Percentiles rank a stretch among this genome's conserved stretches.
These are phyloP conservation scores for Sporothrix brunneoviolacea DNA, from an alignment of 2,329 filamentous ascomycete species.

Conservation along the genomic window DNA sequence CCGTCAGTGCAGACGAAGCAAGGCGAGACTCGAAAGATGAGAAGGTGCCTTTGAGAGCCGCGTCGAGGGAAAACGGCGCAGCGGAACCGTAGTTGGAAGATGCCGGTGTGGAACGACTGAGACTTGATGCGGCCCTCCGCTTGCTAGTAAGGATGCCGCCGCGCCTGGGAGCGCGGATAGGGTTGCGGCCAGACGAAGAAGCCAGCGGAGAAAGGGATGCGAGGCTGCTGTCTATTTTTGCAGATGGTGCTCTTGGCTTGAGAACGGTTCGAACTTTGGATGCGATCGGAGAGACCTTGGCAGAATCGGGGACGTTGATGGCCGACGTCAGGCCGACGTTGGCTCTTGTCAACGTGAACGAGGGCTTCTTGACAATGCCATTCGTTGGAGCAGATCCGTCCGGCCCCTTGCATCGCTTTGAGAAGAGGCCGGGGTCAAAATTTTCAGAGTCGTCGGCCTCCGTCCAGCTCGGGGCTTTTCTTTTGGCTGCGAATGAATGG, in stretches of 20 bases:
- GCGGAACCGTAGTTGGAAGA: conserved; percentile 44
- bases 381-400: conserved; percentile 34
- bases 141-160: conserved; percentile 57
- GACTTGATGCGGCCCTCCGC: conserved; percentile 41
- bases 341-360: conserved; percentile 40
- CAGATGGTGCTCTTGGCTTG: conserved; percentile 46
- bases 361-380: conserved; percentile 42
- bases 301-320: conserved; percentile 27
- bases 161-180: conserved; percentile 43
- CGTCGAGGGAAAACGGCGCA: conserved; percentile 76
- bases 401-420: conserved; percentile 53
- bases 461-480: conserved; percentile 48
- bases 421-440: conserved; percentile 49
- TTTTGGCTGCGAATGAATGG: conserved; percentile 40
- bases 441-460: conserved; percentile 54
- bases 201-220: conserved; percentile 23
- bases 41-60: conserved; percentile 72
- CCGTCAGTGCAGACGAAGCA: conserved; percentile 22
- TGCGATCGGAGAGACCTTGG: conserved; percentile 12
- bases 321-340: background rate
- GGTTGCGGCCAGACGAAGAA: conserved; percentile 60
- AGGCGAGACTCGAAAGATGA: conserved; percentile 46
- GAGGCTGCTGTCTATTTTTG: conserved; percentile 30
- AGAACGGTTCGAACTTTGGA: conserved; percentile 34
- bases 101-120: conserved; percentile 63